Percentiles rank a stretch among this genome's conserved stretches.
Conservation (phyloP, 2,329 filamentous ascomycete species). For the Fusarium beomiforme region DNA sequence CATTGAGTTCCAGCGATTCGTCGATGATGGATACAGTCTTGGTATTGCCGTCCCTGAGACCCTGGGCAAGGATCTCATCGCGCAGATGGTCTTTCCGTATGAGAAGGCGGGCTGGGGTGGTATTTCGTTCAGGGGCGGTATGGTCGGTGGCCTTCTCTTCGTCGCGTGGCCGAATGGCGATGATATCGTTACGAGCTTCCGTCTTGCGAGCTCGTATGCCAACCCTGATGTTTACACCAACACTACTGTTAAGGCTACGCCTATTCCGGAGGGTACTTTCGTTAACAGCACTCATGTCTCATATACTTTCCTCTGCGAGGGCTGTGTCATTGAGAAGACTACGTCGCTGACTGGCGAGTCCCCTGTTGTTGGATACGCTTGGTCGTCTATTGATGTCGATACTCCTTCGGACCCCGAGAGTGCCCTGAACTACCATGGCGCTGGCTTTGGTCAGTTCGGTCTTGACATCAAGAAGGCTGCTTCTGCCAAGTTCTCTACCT, state of each 20-base stretch:
- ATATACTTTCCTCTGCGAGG: slow-evolving; percentile 63
- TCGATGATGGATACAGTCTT: slow-evolving; percentile 54
- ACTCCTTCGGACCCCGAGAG: slow-evolving; percentile 46
- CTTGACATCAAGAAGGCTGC: slow-evolving; percentile 47
- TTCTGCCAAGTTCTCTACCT: slow-evolving; percentile 45
- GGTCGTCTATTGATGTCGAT: slow-evolving; percentile 48
- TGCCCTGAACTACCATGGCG: slow-evolving; percentile 52
- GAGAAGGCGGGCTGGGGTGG: slow-evolving; percentile 57
- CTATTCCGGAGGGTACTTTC: slow-evolving; percentile 62
- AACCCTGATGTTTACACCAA: slow-evolving; percentile 58
- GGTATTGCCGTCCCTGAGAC: slow-evolving; percentile 62
- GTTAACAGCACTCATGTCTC: slow-evolving; percentile 63
- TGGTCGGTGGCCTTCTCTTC: slow-evolving; percentile 60
- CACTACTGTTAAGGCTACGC: slow-evolving; percentile 49
- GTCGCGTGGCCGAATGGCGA: slow-evolving; percentile 60
- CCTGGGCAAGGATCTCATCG: slow-evolving; percentile 62
- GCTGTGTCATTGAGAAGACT: slow-evolving; percentile 52
- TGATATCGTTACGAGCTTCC: slow-evolving; percentile 48
- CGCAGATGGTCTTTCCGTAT: slow-evolving; percentile 59
- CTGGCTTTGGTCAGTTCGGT: slow-evolving; percentile 51
- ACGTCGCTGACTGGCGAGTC: slow-evolving; percentile 44
- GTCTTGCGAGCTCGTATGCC: slow-evolving; percentile 53
- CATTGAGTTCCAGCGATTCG: slow-evolving; percentile 55
- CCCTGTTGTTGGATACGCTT: slow-evolving; percentile 53
- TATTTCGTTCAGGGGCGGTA: slow-evolving; percentile 57